Conservation (phyloP, 2,329 filamentous ascomycete species). For the Knufia petricola region DNA sequence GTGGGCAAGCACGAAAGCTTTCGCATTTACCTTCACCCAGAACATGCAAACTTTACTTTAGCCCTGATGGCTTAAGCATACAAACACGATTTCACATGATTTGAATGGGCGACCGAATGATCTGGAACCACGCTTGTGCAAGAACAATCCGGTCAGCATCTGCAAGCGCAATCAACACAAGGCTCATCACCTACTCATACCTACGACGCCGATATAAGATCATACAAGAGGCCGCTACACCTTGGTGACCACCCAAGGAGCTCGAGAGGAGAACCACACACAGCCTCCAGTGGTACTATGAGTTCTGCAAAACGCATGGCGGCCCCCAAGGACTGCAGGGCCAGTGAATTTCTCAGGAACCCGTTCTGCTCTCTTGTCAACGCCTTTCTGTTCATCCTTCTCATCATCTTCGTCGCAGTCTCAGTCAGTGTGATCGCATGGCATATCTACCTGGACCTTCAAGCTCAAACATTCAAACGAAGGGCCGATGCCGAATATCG, state of each 20-base stretch:
- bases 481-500: not conserved
- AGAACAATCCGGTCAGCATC: too few species aligned
- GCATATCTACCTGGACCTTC: not conserved
- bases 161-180: too few species aligned
- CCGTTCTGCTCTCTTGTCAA: not conserved
- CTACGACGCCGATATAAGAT: too few species aligned
- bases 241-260: not conserved
- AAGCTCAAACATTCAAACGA: not conserved
- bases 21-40: too few species aligned
- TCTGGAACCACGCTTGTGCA: too few species aligned
- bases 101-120: too few species aligned
- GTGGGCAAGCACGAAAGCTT: too few species aligned
- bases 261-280: not conserved
- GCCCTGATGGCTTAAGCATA: too few species aligned
- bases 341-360: not conserved
- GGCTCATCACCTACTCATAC: too few species aligned
- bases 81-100: too few species aligned
- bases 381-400: conserved; percentile 3
- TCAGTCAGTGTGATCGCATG: not conserved
- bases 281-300: not conserved
- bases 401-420: not conserved
- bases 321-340: not conserved
- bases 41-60: too few species aligned
- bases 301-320: not conserved
- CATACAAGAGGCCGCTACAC: too few species aligned